These are phyloP conservation scores for Colletotrichum plurivorum DNA, from an alignment of 2,329 filamentous ascomycete species.

Conservation along the genomic window DNA sequence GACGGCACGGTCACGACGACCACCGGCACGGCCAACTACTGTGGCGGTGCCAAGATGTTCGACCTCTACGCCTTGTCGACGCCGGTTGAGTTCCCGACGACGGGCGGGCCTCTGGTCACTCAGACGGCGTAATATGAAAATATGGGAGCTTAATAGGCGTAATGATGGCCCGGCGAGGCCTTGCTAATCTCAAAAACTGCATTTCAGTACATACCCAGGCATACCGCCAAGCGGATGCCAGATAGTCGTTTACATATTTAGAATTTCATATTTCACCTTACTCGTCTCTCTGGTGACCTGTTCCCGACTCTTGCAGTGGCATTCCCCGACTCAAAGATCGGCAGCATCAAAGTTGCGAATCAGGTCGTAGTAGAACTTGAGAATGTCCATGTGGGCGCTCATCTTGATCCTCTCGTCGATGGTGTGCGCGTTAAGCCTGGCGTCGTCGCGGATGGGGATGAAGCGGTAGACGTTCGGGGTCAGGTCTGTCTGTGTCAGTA, in stretches of 20 bases:
- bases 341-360: constrained; percentile 37
- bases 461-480: constrained; percentile 33
- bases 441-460: constrained; percentile 21
- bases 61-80: constrained; percentile 49
- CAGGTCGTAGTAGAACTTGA: constrained; percentile 36
- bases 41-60: constrained; percentile 51
- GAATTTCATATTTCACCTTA: background rate
- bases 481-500: constrained; percentile 15
- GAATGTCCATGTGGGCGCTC: constrained; percentile 32
- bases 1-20: constrained; percentile 42
- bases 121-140: constrained; percentile 16
- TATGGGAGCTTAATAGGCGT: background rate
- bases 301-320: background rate
- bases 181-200: constrained; percentile 11
- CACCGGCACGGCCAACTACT: constrained; percentile 47
- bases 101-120: constrained; percentile 42
- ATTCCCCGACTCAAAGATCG: background rate
- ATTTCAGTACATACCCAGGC: constrained; percentile 26
- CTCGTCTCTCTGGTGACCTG: background rate
- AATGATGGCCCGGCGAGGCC: constrained; percentile 4
- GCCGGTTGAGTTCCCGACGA: constrained; percentile 42
- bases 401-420: constrained; percentile 38
- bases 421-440: constrained; percentile 31
- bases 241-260: constrained; percentile 21
- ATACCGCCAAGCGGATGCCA: constrained; percentile 15